phyloP scores from a whole-genome alignment of 805 yeast genomes.

The Danielozyma ontarioensis region DNA sequence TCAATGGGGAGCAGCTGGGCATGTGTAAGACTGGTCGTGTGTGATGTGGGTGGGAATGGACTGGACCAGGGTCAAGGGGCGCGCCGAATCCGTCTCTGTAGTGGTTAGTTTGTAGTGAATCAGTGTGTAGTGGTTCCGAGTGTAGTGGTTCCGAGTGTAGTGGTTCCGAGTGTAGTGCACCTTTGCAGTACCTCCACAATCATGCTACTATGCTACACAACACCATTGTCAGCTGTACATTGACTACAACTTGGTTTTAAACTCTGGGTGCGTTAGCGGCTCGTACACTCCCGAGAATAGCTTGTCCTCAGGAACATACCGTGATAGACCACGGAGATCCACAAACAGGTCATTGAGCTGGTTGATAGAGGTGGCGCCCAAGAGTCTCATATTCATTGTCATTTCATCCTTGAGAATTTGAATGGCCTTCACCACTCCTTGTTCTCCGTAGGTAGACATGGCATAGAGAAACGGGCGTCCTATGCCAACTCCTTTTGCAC shows the following conservation, averaged over 20 bases:
- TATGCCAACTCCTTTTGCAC: slow-evolving; percentile 67
- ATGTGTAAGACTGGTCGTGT: too few species aligned
- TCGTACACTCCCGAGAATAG: slow-evolving; percentile 54
- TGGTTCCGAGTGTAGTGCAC: too few species aligned
- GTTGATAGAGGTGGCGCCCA: slow-evolving; percentile 62
- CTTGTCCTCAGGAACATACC: slow-evolving; percentile 48
- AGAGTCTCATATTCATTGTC: slow-evolving; percentile 70
- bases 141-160: too few species aligned
- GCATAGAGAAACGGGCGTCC: slow-evolving; percentile 67
- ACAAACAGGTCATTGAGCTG: slow-evolving; percentile 58
- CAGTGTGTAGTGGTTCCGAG: too few species aligned
- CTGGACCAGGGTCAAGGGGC: too few species aligned
- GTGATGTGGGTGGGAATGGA: too few species aligned
- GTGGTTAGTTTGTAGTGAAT: too few species aligned
- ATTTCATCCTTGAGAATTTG: slow-evolving; percentile 65
- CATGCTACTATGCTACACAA: too few species aligned
- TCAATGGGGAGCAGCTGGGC: too few species aligned
- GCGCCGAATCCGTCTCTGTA: too few species aligned
- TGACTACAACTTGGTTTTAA: slow-evolving; percentile 28
- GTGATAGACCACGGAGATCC: slow-evolving; percentile 47
- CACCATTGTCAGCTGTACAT: too few species aligned
- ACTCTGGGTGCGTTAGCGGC: slow-evolving; percentile 48
- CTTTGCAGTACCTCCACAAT: too few species aligned
- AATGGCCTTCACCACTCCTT: slow-evolving; percentile 56
- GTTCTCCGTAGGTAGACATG: slow-evolving; percentile 57